Evolutionary conservation across 2,329 filamentous ascomycete genomes (phyloP).

Genomic region (Knufia fluminis): DNA sequence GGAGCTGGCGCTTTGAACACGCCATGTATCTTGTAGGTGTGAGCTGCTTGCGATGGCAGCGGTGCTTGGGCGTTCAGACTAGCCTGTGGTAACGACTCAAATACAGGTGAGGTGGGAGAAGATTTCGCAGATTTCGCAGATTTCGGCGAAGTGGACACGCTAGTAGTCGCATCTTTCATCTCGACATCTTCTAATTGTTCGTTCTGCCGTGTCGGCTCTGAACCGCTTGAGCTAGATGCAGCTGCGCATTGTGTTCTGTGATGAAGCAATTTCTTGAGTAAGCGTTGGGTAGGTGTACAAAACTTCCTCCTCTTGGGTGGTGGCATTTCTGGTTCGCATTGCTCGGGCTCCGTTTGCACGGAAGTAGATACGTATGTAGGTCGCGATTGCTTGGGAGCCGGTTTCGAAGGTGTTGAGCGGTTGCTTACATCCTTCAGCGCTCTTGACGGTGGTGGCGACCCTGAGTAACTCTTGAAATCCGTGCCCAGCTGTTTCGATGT

Average conservation of each 20-base stretch:
- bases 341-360: slow-evolving; percentile 38
- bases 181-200: slow-evolving; percentile 32
- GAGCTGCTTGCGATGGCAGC: slow-evolving; percentile 23
- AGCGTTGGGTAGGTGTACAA: slow-evolving; percentile 33
- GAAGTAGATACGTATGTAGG: slow-evolving; percentile 33
- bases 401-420: background rate
- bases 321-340: slow-evolving; percentile 25
- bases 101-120: slow-evolving; percentile 11
- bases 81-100: background rate
- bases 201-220: slow-evolving; percentile 11
- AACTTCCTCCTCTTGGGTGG: slow-evolving; percentile 26
- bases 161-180: slow-evolving; percentile 36
- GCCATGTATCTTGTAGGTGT: slow-evolving; percentile 13
- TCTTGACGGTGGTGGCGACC: slow-evolving; percentile 1
- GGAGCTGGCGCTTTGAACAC: slow-evolving; percentile 21
- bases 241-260: slow-evolving; percentile 27
- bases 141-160: slow-evolving; percentile 18
- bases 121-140: slow-evolving; percentile 5
- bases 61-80: slow-evolving; percentile 9
- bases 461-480: slow-evolving; percentile 7
- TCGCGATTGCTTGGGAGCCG: background rate
- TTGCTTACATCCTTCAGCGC: slow-evolving; percentile 5
- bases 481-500: slow-evolving; percentile 16
- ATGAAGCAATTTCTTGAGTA: slow-evolving; percentile 34
- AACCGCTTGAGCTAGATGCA: slow-evolving; percentile 13